These are phyloP conservation scores for Actinomucor elegans DNA, from an alignment of 371 early-diverging fungal species.

Conservation along the genomic window DNA sequence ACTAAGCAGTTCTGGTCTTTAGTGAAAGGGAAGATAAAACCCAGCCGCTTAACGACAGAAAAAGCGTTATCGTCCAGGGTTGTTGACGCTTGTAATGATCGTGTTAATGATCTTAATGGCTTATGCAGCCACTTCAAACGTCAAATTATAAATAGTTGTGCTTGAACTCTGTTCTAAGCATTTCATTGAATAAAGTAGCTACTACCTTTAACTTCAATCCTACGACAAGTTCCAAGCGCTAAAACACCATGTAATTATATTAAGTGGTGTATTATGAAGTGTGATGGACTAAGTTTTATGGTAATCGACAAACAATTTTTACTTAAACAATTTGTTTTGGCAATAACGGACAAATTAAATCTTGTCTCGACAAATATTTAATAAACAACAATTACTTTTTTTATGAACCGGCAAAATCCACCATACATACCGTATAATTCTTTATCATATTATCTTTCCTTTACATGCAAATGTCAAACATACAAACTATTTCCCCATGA, in stretches of 20 bases:
- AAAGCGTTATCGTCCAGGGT: slow-evolving; percentile 8
- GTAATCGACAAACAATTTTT: too few species aligned
- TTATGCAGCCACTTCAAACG: background rate
- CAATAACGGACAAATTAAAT: too few species aligned
- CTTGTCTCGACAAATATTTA: too few species aligned
- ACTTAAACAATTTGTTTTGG: background rate
- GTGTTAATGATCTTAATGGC: background rate
- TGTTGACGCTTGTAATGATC: slow-evolving; percentile 7
- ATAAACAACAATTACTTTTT: too few species aligned
- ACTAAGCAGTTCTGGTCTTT: slow-evolving; percentile 12
- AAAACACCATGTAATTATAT: background rate
- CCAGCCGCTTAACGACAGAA: slow-evolving; percentile 12
- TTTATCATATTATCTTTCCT: too few species aligned
- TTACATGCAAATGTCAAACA: too few species aligned
- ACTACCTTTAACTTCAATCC: background rate
- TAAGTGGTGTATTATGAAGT: background rate
- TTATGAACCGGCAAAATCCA: too few species aligned
- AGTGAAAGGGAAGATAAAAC: slow-evolving; percentile 19
- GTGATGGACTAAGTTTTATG: background rate
- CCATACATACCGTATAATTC: too few species aligned
- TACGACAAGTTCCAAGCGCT: background rate
- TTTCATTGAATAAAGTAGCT: background rate
- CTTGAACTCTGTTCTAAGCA: background rate
- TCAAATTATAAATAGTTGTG: background rate
- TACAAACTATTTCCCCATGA: too few species aligned